A percentile compares a stretch with the other conserved stretches of the same genome.
Evolutionary conservation across 2,329 filamentous ascomycete genomes (phyloP).

Genomic region (Fusarium sp.): DNA sequence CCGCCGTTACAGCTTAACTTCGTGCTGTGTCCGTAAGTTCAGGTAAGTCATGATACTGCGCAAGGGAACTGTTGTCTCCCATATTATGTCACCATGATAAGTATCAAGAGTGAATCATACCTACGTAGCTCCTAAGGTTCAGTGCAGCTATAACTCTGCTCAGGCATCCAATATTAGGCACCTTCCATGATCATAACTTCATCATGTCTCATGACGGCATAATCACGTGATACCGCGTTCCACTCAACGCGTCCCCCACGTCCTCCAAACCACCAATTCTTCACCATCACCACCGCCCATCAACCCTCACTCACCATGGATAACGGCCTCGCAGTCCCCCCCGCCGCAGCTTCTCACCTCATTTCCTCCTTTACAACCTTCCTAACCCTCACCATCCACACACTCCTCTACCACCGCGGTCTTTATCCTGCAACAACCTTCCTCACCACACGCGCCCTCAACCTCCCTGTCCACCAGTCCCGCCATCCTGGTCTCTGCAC

Average conservation of each 20-base stretch:
- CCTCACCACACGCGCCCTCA: constrained; percentile 82
- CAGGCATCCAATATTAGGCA: neutral
- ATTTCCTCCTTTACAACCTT: constrained; percentile 81
- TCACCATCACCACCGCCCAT: neutral
- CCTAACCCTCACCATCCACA: constrained; percentile 84
- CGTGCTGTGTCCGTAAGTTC: neutral
- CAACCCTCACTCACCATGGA: constrained; percentile 12
- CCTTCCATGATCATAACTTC: neutral
- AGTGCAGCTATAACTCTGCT: neutral
- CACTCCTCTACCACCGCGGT: constrained; percentile 82
- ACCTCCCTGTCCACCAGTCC: constrained; percentile 85
- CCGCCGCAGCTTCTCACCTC: constrained; percentile 58
- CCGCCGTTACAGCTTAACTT: neutral
- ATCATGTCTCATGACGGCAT: neutral
- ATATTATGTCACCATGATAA: neutral
- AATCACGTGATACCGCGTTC: constrained; percentile 46
- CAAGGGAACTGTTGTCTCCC: neutral
- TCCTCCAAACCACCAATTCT: constrained; percentile 11
- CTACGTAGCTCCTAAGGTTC: too few species aligned
- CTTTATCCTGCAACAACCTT: constrained; percentile 86
- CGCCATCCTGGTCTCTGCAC: constrained; percentile 86
- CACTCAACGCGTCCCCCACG: constrained; percentile 41
- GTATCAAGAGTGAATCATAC: neutral
- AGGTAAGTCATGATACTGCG: neutral
- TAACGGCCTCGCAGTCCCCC: constrained; percentile 46